Evolutionary conservation across 768 basidiomycete species (phyloP).

Genomic region (Suillus clintonianus): DNA sequence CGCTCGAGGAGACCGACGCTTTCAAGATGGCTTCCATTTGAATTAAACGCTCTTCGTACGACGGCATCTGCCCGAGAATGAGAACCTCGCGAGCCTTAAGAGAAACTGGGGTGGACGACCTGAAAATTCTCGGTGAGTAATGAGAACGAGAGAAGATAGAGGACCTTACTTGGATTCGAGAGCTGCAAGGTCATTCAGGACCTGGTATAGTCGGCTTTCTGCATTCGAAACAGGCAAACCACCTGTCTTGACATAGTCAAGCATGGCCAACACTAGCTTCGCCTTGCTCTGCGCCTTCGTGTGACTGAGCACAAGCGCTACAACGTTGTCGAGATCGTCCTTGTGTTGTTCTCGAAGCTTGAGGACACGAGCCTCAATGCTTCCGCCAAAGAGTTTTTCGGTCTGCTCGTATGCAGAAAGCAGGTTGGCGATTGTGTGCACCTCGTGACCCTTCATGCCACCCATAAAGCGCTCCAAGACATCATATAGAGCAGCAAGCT

Average conservation of each 20-base stretch:
- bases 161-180: conserved; percentile 77
- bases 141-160: neutral
- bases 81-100: conserved; percentile 97
- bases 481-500: conserved; percentile 69
- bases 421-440: conserved; percentile 71
- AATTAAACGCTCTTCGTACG: conserved; percentile 88
- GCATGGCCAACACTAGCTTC: conserved; percentile 80
- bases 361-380: conserved; percentile 90
- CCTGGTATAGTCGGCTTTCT: conserved; percentile 74
- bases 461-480: conserved; percentile 77
- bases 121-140: conserved; percentile 29
- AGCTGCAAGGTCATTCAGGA: conserved; percentile 78
- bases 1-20: conserved; percentile 81
- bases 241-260: conserved; percentile 88
- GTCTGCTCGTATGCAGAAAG: conserved; percentile 81
- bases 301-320: conserved; percentile 87
- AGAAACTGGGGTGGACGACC: conserved; percentile 88
- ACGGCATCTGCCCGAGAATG: conserved; percentile 95
- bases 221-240: conserved; percentile 73
- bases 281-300: conserved; percentile 94
- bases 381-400: conserved; percentile 91
- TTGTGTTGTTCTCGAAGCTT: conserved; percentile 90
- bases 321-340: conserved; percentile 87
- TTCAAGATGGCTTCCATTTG: conserved; percentile 96
- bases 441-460: conserved; percentile 88